Evolutionary conservation across 768 basidiomycete genomes (phyloP).

Genomic region (Tremella mesenterica): DNA sequence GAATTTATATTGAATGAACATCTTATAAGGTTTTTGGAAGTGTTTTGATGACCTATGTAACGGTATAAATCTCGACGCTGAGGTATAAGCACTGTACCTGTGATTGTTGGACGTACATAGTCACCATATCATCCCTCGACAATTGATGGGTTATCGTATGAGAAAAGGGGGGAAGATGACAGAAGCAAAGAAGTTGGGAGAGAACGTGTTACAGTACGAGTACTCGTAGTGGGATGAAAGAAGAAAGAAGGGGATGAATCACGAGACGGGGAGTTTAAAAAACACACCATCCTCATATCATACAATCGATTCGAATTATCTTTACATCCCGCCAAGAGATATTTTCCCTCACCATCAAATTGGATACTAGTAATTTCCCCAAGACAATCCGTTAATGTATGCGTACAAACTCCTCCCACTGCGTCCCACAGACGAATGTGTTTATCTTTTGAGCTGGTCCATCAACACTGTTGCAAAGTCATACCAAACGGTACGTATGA

Average conservation of each 20-base stretch:
- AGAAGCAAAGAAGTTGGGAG: neutral
- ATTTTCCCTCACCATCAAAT: conserved; percentile 33
- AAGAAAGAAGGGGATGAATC: neutral
- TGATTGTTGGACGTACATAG: neutral
- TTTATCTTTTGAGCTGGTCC: conserved; percentile 33
- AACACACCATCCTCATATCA: conserved; percentile 41
- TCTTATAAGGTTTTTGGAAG: conserved; percentile 41
- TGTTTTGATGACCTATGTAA: conserved; percentile 43
- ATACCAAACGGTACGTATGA: neutral
- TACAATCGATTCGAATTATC: conserved; percentile 42
- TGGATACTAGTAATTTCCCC: conserved; percentile 43
- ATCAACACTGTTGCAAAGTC: neutral
- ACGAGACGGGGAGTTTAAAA: neutral
- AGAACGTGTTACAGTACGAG: neutral
- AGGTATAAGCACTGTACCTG: neutral
- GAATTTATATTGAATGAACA: conserved; percentile 27
- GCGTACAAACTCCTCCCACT: conserved; percentile 36
- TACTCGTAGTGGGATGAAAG: neutral
- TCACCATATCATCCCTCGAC: neutral
- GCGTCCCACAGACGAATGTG: conserved; percentile 42
- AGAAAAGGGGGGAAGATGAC: neutral
- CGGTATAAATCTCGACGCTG: conserved; percentile 38
- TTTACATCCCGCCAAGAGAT: conserved; percentile 40
- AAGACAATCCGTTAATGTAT: conserved; percentile 32
- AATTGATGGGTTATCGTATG: neutral